Conservation (phyloP, 2,329 filamentous ascomycete species). For the Lecanosticta acicola region DNA sequence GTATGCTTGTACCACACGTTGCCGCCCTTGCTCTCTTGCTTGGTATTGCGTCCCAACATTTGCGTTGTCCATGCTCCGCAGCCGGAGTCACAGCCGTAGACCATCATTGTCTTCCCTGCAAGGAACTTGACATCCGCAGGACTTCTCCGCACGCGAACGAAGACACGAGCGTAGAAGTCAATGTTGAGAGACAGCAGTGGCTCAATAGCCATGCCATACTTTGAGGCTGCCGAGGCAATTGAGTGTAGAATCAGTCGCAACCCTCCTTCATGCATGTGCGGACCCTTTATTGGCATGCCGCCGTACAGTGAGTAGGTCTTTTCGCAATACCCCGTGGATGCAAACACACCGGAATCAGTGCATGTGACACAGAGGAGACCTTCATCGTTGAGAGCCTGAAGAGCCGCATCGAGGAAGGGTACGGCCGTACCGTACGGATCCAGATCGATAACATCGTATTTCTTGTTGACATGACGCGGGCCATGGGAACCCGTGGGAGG, state of each 20-base stretch:
- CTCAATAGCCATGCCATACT: constrained; percentile 83
- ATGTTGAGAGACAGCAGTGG: constrained; percentile 89
- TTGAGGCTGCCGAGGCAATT: constrained; percentile 71
- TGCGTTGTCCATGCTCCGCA: constrained; percentile 92
- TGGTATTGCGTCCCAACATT: constrained; percentile 64
- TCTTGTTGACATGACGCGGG: constrained; percentile 37
- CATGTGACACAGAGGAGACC: constrained; percentile 92
- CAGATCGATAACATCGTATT: constrained; percentile 91
- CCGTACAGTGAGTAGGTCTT: constrained; percentile 94
- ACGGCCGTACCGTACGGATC: constrained; percentile 94
- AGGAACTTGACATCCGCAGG: constrained; percentile 84
- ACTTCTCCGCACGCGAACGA: constrained; percentile 73
- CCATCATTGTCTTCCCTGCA: constrained; percentile 84
- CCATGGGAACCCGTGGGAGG: constrained; percentile 31
- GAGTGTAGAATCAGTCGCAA: constrained; percentile 79
- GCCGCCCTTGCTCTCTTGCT: constrained; percentile 62
- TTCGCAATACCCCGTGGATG: constrained; percentile 87
- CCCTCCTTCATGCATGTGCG: constrained; percentile 82
- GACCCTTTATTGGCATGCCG: constrained; percentile 77
- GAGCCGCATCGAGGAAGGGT: constrained; percentile 83
- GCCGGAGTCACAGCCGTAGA: constrained; percentile 84
- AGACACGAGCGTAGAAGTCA: constrained; percentile 89
- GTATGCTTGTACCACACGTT: constrained; percentile 69
- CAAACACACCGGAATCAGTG: constrained; percentile 92
- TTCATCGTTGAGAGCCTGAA: constrained; percentile 81